These are phyloP conservation scores for Solanum paucissectum DNA, from an alignment of 257 asterid genomes.

Conservation along the genomic window DNA sequence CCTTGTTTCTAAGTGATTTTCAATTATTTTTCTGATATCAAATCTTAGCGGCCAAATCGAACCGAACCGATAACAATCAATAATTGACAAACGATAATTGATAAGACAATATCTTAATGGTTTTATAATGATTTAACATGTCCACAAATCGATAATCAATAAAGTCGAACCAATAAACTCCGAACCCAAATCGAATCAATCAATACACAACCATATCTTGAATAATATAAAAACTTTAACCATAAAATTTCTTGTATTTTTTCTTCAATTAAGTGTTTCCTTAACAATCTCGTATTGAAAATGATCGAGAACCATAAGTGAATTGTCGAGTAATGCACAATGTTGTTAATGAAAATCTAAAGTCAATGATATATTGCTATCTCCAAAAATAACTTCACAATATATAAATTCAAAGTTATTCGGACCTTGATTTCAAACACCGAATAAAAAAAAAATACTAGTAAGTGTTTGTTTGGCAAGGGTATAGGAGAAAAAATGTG, in stretches of 20 bases:
- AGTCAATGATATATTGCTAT: background rate
- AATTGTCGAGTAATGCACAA: background rate
- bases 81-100: background rate
- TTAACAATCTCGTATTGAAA: background rate
- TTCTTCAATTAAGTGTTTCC: background rate
- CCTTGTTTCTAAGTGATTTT: background rate
- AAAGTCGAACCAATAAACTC: background rate
- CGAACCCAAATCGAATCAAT: too few species aligned
- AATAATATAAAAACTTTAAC: background rate
- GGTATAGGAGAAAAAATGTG: background rate
- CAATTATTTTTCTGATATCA: accelerated
- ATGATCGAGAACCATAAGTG: too few species aligned
- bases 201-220: background rate
- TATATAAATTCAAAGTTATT: background rate
- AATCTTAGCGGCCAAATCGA: too few species aligned
- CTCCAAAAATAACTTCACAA: background rate
- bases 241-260: background rate
- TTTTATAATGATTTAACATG: too few species aligned
- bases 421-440: background rate
- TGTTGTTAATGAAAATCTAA: too few species aligned
- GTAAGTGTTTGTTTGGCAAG: background rate
- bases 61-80: background rate
- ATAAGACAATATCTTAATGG: background rate
- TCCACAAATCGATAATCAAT: too few species aligned
- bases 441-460: background rate